phyloP scores from a whole-genome alignment of 805 yeast genomes.

The Candida namnaoensis region DNA sequence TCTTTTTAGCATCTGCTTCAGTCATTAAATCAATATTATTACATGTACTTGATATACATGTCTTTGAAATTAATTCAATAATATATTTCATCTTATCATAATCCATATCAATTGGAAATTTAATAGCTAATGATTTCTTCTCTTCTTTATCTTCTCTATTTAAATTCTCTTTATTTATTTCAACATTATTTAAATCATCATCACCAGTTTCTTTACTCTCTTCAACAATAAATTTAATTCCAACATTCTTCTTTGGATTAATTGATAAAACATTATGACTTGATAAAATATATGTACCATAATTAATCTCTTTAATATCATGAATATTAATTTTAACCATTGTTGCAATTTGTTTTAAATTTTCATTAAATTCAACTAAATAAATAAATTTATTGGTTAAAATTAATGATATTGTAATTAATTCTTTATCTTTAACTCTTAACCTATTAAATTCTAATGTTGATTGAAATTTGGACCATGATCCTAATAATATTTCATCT shows the following conservation, averaged over 20 bases:
- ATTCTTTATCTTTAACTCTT: constrained; percentile 2
- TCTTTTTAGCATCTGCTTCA: constrained; percentile 24
- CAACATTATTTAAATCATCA: not conserved
- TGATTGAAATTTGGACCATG: constrained; percentile 17
- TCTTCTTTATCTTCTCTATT: not conserved
- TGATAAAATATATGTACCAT: constrained; percentile 20
- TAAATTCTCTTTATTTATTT: too few species aligned
- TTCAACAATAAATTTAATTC: constrained; percentile 15
- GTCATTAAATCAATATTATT: constrained; percentile 24
- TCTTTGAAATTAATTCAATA: constrained; percentile 15
- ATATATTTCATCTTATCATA: constrained; percentile 13
- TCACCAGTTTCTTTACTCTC: not conserved
- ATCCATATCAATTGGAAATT: constrained; percentile 17
- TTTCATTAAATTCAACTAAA: constrained; percentile 15
- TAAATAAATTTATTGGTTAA: constrained; percentile 12
- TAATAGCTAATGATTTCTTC: constrained; percentile 8
- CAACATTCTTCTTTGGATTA: constrained; percentile 24
- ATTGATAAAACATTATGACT: constrained; percentile 10
- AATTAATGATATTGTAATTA: constrained; percentile 7
- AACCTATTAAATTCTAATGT: constrained; percentile 12
- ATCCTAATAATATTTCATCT: constrained; percentile 13
- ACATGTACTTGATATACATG: constrained; percentile 14
- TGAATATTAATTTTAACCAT: constrained; percentile 11
- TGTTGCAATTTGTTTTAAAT: constrained; percentile 4
- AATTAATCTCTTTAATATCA: constrained; percentile 15